Conservation (phyloP, 805 yeast genomes). For the Lipomyces spencermartinsiae region DNA sequence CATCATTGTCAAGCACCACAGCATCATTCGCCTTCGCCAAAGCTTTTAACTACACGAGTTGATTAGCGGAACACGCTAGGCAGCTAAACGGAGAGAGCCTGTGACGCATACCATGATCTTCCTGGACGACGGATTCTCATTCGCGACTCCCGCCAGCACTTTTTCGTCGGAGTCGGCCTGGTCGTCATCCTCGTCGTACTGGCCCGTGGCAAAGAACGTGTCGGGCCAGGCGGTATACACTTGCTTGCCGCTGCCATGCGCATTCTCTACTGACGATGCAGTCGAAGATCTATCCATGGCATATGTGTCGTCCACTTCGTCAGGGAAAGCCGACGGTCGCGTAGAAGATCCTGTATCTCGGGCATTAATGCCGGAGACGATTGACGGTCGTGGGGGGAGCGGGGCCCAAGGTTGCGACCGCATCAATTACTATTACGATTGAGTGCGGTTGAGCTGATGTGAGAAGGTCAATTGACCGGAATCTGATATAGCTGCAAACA, state of each 20-base stretch:
- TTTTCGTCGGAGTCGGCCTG: not conserved
- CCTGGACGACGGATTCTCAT: not conserved
- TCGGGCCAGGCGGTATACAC: not conserved
- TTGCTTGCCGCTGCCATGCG: not conserved
- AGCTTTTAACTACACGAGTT: slow-evolving; percentile 1
- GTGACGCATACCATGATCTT: not conserved
- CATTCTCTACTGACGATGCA: not conserved
- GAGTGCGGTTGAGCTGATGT: too few relatives aligned
- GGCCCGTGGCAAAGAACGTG: not conserved
- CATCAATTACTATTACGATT: too few relatives aligned
- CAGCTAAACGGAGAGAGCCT: not conserved
- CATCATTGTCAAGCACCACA: slow-evolving; percentile 16
- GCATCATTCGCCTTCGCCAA: slow-evolving; percentile 24
- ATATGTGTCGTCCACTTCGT: not conserved
- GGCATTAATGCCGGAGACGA: too few relatives aligned
- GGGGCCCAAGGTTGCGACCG: too few relatives aligned
- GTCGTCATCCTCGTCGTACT: not conserved
- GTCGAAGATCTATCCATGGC: not conserved
- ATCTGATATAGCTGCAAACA: too few relatives aligned
- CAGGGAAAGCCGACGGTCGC: too few relatives aligned
- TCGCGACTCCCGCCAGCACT: not conserved
- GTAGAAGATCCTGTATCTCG: too few relatives aligned
- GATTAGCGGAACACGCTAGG: not conserved
- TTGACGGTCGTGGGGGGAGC: too few relatives aligned
- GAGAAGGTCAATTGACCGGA: too few relatives aligned